phyloP scores from a whole-genome alignment of 2,329 filamentous ascomycete genomes.

The Didymella pinodella region DNA sequence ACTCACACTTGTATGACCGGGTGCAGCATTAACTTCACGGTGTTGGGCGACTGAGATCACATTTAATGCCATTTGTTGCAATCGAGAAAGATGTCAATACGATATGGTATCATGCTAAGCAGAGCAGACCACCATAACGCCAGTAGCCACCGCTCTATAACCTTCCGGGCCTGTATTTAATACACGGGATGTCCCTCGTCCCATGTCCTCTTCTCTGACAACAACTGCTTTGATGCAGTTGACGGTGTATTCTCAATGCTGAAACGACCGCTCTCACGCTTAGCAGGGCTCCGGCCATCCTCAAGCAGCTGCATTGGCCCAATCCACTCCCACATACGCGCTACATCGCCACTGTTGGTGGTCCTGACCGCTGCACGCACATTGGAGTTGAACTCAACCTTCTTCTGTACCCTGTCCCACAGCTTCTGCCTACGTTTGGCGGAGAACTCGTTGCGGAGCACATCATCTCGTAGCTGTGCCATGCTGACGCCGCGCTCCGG shows the following conservation, averaged over 20 bases:
- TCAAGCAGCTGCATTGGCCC: conserved; percentile 64
- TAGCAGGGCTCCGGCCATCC: conserved; percentile 43
- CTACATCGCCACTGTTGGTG: conserved; percentile 62
- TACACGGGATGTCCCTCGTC: conserved; percentile 59
- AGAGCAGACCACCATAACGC: conserved; percentile 16
- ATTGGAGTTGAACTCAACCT: conserved; percentile 95
- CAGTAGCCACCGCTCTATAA: conserved; percentile 9
- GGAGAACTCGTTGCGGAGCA: conserved; percentile 82
- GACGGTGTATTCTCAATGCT: conserved; percentile 48
- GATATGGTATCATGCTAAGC: conserved; percentile 42
- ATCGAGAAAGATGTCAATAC: conserved; percentile 14
- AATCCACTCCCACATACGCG: conserved; percentile 74
- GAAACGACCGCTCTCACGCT: conserved; percentile 43
- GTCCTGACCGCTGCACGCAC: conserved; percentile 79
- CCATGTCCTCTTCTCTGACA: conserved; percentile 51
- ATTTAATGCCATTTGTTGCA: not conserved
- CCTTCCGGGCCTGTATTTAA: conserved; percentile 33
- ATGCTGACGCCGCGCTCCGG: conserved; percentile 84
- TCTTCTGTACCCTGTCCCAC: conserved; percentile 81
- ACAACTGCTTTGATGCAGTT: conserved; percentile 39
- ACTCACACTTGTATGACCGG: not conserved
- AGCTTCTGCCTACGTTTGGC: conserved; percentile 78
- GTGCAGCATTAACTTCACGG: not conserved
- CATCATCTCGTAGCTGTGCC: conserved; percentile 88
- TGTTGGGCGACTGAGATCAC: not conserved